A percentile compares a stretch with the other conserved stretches of the same genome.
phyloP scores from a whole-genome alignment of 768 basidiomycete genomes.

The Clavulina sp. region DNA sequence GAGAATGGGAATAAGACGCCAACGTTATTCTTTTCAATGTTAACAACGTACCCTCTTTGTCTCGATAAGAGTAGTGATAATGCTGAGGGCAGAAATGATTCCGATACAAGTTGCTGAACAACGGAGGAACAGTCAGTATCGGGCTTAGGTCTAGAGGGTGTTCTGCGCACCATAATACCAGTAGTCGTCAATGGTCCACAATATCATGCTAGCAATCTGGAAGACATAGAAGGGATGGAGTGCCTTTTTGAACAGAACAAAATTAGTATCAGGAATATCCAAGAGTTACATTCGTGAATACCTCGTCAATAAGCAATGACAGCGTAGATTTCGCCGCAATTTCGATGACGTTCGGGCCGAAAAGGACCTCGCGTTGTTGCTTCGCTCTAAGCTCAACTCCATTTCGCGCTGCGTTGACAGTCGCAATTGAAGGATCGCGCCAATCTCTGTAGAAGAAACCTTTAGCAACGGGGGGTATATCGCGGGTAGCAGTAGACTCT shows the following conservation, averaged over 20 bases:
- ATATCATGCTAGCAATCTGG: slow-evolving; percentile 82
- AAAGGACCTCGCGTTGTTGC: slow-evolving; percentile 51
- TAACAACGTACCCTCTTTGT: slow-evolving; percentile 58
- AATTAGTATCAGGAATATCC: slow-evolving; percentile 1
- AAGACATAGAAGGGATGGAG: slow-evolving; percentile 98
- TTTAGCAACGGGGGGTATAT: slow-evolving; percentile 1
- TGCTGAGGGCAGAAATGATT: slow-evolving; percentile 71
- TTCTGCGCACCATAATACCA: too few species aligned
- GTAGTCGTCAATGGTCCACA: slow-evolving; percentile 93
- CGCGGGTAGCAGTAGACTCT: slow-evolving; percentile 11
- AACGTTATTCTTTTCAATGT: not conserved
- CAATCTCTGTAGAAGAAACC: slow-evolving; percentile 47
- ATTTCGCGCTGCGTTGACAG: slow-evolving; percentile 38
- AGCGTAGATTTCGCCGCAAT: slow-evolving; percentile 72
- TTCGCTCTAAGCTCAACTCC: slow-evolving; percentile 41
- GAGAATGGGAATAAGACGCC: not conserved
- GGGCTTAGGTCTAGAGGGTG: too few species aligned
- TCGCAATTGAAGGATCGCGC: slow-evolving; percentile 65
- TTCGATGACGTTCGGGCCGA: slow-evolving; percentile 76
- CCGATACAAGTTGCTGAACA: slow-evolving; percentile 96
- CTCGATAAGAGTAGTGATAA: slow-evolving; percentile 73
- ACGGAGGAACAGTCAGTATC: too few species aligned
- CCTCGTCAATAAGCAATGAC: slow-evolving; percentile 76
- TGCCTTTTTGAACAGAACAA: slow-evolving; percentile 32
- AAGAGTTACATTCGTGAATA: slow-evolving; percentile 18